Evolutionary conservation across 1,139 yeast genomes (phyloP).

Genomic region (Eremothecium gossypii): DNA sequence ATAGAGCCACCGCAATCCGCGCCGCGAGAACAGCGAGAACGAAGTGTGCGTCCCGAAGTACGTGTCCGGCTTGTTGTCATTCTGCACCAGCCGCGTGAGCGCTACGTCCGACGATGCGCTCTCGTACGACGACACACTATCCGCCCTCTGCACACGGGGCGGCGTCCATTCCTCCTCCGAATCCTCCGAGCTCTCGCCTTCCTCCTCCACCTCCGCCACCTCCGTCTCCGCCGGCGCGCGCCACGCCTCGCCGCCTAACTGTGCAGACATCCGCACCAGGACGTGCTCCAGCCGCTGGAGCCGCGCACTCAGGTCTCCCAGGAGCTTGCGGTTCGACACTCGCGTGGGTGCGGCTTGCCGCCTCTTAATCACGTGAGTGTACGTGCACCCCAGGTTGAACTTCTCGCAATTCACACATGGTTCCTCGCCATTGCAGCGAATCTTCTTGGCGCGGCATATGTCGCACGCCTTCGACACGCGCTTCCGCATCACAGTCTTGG

Average conservation of each 20-base stretch:
- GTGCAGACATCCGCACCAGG: constrained; percentile 1
- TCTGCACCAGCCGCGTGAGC: background rate
- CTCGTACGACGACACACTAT: background rate
- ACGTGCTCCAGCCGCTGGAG: constrained; percentile 6
- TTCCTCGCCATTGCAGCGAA: constrained; percentile 48
- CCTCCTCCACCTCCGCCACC: constrained; percentile 1
- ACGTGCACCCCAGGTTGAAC: constrained; percentile 25
- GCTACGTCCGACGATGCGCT: background rate
- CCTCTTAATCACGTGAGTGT: constrained; percentile 6
- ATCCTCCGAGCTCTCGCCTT: background rate
- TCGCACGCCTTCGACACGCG: constrained; percentile 46
- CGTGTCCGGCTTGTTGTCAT: constrained; percentile 1
- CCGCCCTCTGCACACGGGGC: background rate
- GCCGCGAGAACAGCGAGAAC: constrained; percentile 5
- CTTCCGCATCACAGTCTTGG: constrained; percentile 7
- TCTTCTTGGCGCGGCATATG: constrained; percentile 50
- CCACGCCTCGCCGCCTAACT: constrained; percentile 1
- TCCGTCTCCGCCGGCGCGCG: background rate
- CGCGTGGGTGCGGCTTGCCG: constrained; percentile 7
- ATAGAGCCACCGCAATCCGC: constrained; percentile 7
- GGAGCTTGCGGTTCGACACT: constrained; percentile 8
- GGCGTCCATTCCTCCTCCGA: background rate
- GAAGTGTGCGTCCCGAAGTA: constrained; percentile 6
- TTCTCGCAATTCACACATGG: constrained; percentile 29
- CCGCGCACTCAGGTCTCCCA: constrained; percentile 7